Evolutionary conservation across 2,329 filamentous ascomycete species (phyloP).

Genomic region (Monilinia polystroma): DNA sequence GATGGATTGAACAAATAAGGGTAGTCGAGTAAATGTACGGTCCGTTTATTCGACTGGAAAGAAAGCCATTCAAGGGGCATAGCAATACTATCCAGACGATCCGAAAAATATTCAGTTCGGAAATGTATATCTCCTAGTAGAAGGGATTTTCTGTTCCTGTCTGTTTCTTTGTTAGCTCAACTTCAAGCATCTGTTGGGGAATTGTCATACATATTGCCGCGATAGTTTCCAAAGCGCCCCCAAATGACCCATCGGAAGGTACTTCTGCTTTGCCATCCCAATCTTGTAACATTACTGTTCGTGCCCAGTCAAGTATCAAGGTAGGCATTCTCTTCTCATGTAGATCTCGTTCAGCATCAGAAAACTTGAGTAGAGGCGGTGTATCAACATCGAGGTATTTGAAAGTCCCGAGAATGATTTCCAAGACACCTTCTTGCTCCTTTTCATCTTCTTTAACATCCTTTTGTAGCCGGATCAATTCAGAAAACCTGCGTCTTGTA

Average conservation of each 20-base stretch:
- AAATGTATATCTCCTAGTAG: constrained; percentile 70
- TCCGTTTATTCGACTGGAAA: constrained; percentile 59
- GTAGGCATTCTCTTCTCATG: constrained; percentile 59
- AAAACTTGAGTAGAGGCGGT: constrained; percentile 47
- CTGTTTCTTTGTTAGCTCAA: constrained; percentile 42
- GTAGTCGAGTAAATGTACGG: constrained; percentile 73
- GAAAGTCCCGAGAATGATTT: constrained; percentile 41
- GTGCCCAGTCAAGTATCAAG: constrained; percentile 67
- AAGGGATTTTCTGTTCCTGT: constrained; percentile 61
- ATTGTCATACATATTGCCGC: constrained; percentile 63
- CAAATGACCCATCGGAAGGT: constrained; percentile 67
- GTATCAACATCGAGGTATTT: constrained; percentile 44
- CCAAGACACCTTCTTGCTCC: constrained; percentile 32
- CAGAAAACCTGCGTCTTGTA: constrained; percentile 37
- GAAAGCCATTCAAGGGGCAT: constrained; percentile 72
- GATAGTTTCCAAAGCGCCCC: constrained; percentile 74
- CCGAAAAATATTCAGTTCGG: constrained; percentile 70
- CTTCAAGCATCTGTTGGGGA: not conserved
- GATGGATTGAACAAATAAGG: constrained; percentile 75
- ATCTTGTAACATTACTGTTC: constrained; percentile 71
- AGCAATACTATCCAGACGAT: constrained; percentile 71
- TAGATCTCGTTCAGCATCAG: constrained; percentile 50
- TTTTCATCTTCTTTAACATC: constrained; percentile 31
- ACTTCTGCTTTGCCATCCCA: constrained; percentile 78
- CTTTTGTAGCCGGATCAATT: constrained; percentile 36